These are phyloP conservation scores for Tetradesmus obliquus DNA, from an alignment of 139 green algal genomes.

Conservation along the genomic window DNA sequence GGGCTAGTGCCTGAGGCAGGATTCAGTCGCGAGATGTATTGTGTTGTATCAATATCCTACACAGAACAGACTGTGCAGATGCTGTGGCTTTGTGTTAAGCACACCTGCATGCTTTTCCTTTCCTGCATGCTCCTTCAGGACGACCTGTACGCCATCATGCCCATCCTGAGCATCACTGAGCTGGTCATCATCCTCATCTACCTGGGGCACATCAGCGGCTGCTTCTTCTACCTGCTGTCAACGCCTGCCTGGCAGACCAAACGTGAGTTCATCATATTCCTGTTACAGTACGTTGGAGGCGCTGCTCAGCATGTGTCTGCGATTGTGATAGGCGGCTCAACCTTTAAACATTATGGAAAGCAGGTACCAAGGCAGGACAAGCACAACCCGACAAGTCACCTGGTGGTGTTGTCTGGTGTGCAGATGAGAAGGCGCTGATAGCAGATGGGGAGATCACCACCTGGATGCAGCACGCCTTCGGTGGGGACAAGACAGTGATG, in stretches of 20 bases:
- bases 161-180: constrained; percentile 58
- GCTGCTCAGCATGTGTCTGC: not conserved
- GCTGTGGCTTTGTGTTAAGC: not conserved
- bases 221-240: constrained; percentile 72
- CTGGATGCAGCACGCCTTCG: constrained; percentile 61
- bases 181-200: constrained; percentile 66
- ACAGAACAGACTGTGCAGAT: not conserved
- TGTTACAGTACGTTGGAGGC: not conserved
- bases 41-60: not conserved
- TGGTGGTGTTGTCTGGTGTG: not conserved
- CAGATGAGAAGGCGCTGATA: constrained; percentile 49
- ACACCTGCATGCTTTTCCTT: not conserved
- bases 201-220: constrained; percentile 63
- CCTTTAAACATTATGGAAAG: too few species aligned
- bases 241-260: constrained; percentile 51
- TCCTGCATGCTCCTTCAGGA: constrained; percentile 45
- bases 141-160: constrained; percentile 56
- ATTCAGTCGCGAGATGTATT: not conserved
- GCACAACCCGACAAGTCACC: too few species aligned
- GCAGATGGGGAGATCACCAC: constrained; percentile 52
- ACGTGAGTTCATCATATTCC: not conserved
- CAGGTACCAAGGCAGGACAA: too few species aligned
- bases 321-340: not conserved
- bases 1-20: too few species aligned
- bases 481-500: constrained; percentile 50